These are phyloP conservation scores for Ramularia endophylla DNA, from an alignment of 2,329 filamentous ascomycete species.

Conservation along the genomic window DNA sequence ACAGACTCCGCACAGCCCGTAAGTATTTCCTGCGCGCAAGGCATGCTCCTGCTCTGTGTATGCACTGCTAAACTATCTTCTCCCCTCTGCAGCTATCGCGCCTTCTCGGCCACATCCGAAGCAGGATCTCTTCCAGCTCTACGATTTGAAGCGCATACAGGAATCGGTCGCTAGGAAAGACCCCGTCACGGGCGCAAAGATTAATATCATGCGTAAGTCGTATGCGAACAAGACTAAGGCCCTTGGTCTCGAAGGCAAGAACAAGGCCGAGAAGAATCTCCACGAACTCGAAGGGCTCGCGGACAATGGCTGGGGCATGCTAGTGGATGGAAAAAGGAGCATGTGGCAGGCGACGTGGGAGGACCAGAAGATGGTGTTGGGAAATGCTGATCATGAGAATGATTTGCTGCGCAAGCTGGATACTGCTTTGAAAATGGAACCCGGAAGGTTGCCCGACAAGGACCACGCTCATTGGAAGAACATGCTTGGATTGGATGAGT, in stretches of 20 bases:
- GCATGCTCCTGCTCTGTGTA: constrained; percentile 19
- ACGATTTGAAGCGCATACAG: constrained; percentile 51
- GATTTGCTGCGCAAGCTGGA: constrained; percentile 35
- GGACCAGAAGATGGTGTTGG: constrained; percentile 33
- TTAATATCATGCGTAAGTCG: constrained; percentile 54
- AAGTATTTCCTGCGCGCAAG: constrained; percentile 22
- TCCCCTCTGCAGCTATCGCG: constrained; percentile 33
- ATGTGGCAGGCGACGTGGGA: constrained; percentile 33
- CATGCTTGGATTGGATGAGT: constrained; percentile 42
- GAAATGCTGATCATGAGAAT: constrained; percentile 24
- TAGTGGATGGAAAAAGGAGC: constrained; percentile 8
- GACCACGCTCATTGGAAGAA: constrained; percentile 39
- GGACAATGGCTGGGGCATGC: constrained; percentile 25
- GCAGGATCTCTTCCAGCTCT: constrained; percentile 55
- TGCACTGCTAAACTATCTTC: constrained; percentile 33
- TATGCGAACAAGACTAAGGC: constrained; percentile 50
- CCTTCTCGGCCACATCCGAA: constrained; percentile 51
- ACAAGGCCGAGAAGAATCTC: constrained; percentile 40
- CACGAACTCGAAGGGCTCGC: constrained; percentile 32
- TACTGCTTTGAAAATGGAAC: constrained; percentile 37
- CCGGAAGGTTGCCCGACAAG: constrained; percentile 36
- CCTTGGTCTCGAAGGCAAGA: constrained; percentile 44
- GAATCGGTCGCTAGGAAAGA: constrained; percentile 55
- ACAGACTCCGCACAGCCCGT: constrained; percentile 26
- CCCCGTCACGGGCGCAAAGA: constrained; percentile 59